Evolutionary conservation across 139 green algal genomes (phyloP).

Genomic region (Yamagishiella unicocca): DNA sequence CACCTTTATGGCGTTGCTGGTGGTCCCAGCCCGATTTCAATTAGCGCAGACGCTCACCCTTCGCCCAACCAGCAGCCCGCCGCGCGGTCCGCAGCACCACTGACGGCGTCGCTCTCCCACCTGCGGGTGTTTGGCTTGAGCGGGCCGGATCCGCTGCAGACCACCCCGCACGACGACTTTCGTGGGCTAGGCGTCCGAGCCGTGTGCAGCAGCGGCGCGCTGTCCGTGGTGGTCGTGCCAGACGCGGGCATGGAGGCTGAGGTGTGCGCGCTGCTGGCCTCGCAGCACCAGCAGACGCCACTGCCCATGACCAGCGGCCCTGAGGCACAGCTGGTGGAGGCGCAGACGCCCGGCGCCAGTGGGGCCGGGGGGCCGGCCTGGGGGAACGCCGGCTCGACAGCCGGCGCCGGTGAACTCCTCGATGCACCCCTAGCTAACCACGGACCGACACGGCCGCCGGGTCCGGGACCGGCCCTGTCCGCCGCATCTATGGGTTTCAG

Average conservation of each 20-base stretch:
- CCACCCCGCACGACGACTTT: neutral
- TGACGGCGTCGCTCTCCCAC: neutral
- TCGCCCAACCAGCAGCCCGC: no score
- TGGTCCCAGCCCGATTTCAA: no score
- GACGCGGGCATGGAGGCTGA: slow-evolving; percentile 27
- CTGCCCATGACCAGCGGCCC: slow-evolving; percentile 2
- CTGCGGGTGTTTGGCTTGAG: neutral
- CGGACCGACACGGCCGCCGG: no score
- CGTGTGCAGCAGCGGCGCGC: slow-evolving; percentile 22
- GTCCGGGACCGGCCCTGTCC: no score
- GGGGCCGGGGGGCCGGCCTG: neutral
- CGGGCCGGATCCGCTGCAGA: neutral
- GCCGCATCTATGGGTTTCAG: no score
- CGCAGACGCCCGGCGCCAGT: neutral
- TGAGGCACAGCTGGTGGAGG: neutral
- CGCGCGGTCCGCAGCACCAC: no score
- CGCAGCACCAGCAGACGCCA: slow-evolving; percentile 40
- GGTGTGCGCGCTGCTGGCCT: slow-evolving; percentile 11
- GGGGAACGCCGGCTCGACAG: neutral
- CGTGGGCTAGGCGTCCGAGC: neutral
- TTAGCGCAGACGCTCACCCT: no score
- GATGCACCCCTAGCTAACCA: no score
- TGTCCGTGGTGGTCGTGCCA: slow-evolving; percentile 26
- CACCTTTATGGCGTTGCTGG: no score
- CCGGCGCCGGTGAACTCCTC: no score